phyloP scores from a whole-genome alignment of 2,329 filamentous ascomycete genomes.

The Diaporthe velutina region DNA sequence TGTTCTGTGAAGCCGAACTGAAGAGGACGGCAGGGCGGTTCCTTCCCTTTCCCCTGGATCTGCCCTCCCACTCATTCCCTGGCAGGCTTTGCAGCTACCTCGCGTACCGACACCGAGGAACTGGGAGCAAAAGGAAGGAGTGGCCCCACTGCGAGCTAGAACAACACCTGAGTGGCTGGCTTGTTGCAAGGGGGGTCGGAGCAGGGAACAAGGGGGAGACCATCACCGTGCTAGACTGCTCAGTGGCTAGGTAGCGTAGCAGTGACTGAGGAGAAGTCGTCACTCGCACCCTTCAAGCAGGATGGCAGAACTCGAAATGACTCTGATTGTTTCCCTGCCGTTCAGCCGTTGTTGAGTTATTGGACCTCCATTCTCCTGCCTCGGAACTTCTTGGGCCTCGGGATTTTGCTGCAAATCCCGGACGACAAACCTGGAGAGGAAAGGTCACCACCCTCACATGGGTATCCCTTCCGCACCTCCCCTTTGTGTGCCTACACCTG shows the following conservation, averaged over 20 bases:
- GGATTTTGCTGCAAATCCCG: not conserved
- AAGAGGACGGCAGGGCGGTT: not conserved
- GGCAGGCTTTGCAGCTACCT: not conserved
- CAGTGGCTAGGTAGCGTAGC: not conserved
- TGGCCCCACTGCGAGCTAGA: not conserved
- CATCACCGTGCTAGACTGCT: not conserved
- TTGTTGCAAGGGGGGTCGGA: not conserved
- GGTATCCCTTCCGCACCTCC: not conserved
- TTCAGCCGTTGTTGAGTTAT: not conserved
- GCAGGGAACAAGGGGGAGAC: not conserved
- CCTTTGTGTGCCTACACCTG: not conserved
- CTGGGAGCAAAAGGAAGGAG: constrained; percentile 15
- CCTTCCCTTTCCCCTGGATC: not conserved
- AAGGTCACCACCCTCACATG: not conserved
- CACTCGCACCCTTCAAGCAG: not conserved
- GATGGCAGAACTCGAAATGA: not conserved
- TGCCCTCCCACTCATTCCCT: not conserved
- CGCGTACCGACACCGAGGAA: constrained; percentile 17
- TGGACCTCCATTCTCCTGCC: not conserved
- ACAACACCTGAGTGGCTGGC: constrained; percentile 24
- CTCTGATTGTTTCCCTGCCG: not conserved
- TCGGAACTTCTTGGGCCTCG: not conserved
- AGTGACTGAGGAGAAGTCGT: constrained; percentile 1
- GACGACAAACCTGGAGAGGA: not conserved
- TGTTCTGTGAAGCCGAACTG: not conserved